Percentiles rank a stretch among this genome's conserved stretches.
phyloP scores from a whole-genome alignment of 129 eudicot species.

The Gnaphalium uliginosum region DNA sequence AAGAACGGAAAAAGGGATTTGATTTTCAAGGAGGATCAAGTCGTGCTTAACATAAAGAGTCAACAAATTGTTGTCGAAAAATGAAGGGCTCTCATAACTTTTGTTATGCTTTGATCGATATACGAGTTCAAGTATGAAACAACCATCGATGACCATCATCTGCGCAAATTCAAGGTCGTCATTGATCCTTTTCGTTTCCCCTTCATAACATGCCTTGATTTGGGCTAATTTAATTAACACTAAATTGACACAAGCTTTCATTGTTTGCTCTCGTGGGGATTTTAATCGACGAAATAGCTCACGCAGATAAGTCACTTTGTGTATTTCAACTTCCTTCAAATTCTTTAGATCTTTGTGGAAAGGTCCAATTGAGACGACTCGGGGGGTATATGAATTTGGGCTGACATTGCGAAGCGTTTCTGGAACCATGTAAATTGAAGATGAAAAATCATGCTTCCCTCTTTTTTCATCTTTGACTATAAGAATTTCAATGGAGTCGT shows the following conservation, averaged over 20 bases:
- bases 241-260: slow-evolving; percentile 12
- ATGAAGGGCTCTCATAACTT: too few relatives aligned
- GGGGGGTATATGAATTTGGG: slow-evolving; percentile 14
- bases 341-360: slow-evolving; percentile 1
- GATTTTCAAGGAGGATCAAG: too few relatives aligned
- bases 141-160: too few relatives aligned
- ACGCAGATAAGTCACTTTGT: neutral
- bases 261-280: neutral
- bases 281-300: neutral
- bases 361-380: slow-evolving; percentile 25
- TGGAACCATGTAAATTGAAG: neutral
- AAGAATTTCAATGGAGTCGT: neutral
- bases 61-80: too few relatives aligned
- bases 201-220: slow-evolving; percentile 5
- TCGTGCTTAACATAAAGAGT: too few relatives aligned
- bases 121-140: too few relatives aligned
- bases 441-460: neutral
- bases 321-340: neutral
- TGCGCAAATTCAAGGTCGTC: too few relatives aligned
- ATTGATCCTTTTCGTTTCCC: too few relatives aligned
- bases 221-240: neutral
- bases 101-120: too few relatives aligned
- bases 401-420: slow-evolving; percentile 6
- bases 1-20: too few relatives aligned
- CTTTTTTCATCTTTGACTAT: neutral